Conservation (phyloP, 768 basidiomycete species). For the Kwoniella mangroviensis region DNA sequence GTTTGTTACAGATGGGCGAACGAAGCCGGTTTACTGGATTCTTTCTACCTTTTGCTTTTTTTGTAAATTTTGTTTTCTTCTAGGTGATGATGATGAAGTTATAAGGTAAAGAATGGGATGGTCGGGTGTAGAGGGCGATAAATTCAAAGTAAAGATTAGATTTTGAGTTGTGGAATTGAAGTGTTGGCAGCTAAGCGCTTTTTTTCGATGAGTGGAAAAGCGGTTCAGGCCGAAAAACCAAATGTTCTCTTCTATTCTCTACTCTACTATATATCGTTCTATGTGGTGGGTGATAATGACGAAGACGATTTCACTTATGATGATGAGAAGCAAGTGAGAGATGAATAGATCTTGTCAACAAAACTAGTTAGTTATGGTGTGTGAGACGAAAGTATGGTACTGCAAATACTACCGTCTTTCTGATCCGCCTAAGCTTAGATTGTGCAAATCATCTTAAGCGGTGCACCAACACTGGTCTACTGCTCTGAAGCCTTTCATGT, state of each 20-base stretch:
- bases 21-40: neutral
- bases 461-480: neutral
- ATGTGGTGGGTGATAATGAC: neutral
- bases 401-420: neutral
- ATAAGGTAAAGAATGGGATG: neutral
- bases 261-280: neutral
- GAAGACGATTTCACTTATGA: neutral
- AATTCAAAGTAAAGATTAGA: neutral
- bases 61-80: neutral
- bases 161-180: neutral
- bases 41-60: neutral
- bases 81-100: neutral
- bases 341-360: neutral
- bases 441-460: neutral
- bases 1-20: neutral
- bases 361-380: neutral
- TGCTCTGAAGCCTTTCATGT: neutral
- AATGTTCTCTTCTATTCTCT: neutral
- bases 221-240: neutral
- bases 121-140: constrained; percentile 2
- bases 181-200: neutral
- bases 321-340: neutral
- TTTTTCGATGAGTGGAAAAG: neutral
- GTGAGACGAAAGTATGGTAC: constrained; percentile 7
- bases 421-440: neutral